Conservation (phyloP, 257 asterid genomes). For the Capsicum rhomboideum region DNA sequence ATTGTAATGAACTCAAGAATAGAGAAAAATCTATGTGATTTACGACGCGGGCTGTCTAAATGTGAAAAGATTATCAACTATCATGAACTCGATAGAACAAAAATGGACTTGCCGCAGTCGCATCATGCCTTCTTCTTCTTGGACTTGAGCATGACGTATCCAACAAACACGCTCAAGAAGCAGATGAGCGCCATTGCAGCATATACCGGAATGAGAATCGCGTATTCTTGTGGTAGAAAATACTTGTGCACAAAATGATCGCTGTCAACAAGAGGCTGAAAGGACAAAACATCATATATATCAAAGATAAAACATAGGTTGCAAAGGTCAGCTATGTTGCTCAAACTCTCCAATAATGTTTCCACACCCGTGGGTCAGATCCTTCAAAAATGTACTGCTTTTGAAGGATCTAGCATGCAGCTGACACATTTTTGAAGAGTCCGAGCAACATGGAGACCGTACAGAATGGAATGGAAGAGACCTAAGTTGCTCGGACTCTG, state of each 20-base stretch:
- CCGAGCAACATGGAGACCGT: neutral
- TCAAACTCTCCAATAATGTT: neutral
- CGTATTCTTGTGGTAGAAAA: conserved; percentile 86
- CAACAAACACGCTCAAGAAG: conserved; percentile 63
- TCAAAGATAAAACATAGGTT: neutral
- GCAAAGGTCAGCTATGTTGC: neutral
- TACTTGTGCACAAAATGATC: conserved; percentile 85
- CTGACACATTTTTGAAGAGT: neutral
- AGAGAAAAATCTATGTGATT: neutral
- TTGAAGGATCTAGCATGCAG: neutral
- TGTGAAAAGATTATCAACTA: neutral
- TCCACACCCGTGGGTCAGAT: neutral
- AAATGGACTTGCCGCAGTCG: neutral
- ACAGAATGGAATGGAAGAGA: neutral
- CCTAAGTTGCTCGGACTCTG: too few species aligned
- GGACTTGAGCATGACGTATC: conserved; percentile 81
- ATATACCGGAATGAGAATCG: conserved; percentile 57
- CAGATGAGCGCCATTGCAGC: conserved; percentile 55
- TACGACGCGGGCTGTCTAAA: neutral
- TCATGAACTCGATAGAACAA: neutral
- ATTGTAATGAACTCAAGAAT: neutral
- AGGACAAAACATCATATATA: neutral
- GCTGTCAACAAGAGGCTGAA: conserved; percentile 85
- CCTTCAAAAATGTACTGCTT: neutral
- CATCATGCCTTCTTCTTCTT: conserved; percentile 67